Evolutionary conservation across 2,329 filamentous ascomycete genomes (phyloP), one percentile per base, ranked within the genome.

Genomic region (Ceratocystis papillata): DNA sequence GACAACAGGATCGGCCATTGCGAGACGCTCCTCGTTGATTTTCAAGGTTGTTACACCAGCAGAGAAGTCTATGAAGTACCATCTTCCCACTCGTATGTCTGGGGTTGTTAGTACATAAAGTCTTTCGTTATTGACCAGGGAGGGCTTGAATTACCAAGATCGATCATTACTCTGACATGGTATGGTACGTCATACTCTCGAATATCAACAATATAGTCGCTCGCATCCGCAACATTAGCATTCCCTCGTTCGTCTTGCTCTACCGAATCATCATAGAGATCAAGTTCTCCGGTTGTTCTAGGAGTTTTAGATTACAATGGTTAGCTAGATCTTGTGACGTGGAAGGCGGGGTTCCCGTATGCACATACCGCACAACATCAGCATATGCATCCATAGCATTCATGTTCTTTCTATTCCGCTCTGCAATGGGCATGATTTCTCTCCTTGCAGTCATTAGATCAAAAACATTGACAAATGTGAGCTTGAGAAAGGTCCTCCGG

Each of bases 101-200:
- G 74, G 5, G 12, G 44, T 15, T 41, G 72, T 74, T 65, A 75
- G 73, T 62, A 66, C 55, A 6, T n/a, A 28, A 15, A 44, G 12
- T 7, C 17, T 46, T 25, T n/a, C 8, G 30, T 20, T 5, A 6
- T 6, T 22, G 25, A 30, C n/a, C 12, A 37, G 50, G 25, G 20
- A 37, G 48, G 30, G 46, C 33, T 12, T 17, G 44, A 62, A 1
- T 7, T 70, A 90, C 88, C 83, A 81, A 90, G 84, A 78, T 99
- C 94, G 78, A 99, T 99, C 77, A 95, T 89, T 78, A 99, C 93
- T 83, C 94, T 86, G 74, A 99, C 94, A 80, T 99, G 94, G 80
- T 99, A 99, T 70, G 94, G 95, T 72, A 99, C 95, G 77, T 99
- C 94, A 77, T 96, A 99, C 80, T 99, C 94, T 81, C 94, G 87